phyloP scores from a whole-genome alignment of 352 stramenopile genomes.

The Blastocystis sp. region DNA sequence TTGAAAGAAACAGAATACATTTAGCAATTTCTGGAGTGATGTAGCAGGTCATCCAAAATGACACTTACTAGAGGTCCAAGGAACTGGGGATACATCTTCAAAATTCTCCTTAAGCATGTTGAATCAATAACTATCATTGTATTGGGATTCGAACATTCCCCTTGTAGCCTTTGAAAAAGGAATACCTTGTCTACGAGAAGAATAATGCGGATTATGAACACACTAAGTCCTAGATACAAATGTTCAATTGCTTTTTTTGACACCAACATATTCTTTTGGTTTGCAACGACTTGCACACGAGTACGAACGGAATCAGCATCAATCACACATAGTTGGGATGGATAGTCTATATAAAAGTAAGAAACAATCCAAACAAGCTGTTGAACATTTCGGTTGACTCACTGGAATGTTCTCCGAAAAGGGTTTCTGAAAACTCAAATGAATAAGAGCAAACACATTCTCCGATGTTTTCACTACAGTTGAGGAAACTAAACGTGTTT shows the following conservation, averaged over 20 bases:
- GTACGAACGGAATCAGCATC: background rate
- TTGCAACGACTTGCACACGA: background rate
- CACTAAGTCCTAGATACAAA: background rate
- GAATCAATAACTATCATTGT: no score
- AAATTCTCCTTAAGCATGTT: background rate
- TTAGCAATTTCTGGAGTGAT: background rate
- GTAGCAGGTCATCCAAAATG: background rate
- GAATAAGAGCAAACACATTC: background rate
- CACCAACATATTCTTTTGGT: background rate
- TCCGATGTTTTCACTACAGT: background rate
- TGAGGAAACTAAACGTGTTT: background rate
- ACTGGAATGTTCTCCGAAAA: background rate
- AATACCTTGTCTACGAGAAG: no score
- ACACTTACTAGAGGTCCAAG: background rate
- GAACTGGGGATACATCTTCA: background rate
- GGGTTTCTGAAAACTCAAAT: background rate
- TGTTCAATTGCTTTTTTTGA: background rate
- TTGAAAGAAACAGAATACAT: background rate
- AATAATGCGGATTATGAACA: background rate
- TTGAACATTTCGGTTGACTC: background rate
- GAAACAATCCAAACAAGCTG: background rate
- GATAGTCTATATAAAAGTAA: background rate
- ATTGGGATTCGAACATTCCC: no score
- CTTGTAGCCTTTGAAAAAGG: no score
- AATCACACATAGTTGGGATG: background rate